These are phyloP conservation scores for Podila verticillata DNA, from an alignment of 192 early-diverging fungal species.

Conservation along the genomic window DNA sequence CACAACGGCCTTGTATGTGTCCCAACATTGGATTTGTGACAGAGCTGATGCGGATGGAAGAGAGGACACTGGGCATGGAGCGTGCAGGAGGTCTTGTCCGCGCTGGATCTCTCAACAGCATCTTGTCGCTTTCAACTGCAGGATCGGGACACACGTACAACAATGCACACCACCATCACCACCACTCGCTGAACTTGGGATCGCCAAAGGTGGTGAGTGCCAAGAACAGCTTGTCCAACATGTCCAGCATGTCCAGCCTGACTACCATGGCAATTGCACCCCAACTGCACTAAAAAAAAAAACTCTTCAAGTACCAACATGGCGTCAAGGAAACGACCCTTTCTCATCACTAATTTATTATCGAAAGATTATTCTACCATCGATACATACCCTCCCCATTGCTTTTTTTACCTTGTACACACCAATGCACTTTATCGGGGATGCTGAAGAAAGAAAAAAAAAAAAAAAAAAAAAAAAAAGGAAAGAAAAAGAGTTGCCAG, in stretches of 20 bases:
- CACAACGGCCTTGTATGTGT: slow-evolving; percentile 69
- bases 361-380: background rate
- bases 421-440: background rate
- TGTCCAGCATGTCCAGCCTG: background rate
- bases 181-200: background rate
- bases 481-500: too few relatives aligned
- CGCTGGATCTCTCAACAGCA: slow-evolving; percentile 1
- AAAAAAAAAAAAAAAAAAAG: too few relatives aligned
- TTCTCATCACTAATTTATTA: too few relatives aligned
- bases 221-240: background rate
- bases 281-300: background rate
- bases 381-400: background rate
- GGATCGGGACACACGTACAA: slow-evolving; percentile 1
- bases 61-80: slow-evolving; percentile 58
- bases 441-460: too few relatives aligned
- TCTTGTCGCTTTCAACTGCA: background rate
- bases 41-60: slow-evolving; percentile 75
- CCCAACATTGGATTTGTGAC: slow-evolving; percentile 85
- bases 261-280: background rate
- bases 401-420: background rate
- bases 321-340: too few relatives aligned
- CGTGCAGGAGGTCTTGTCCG: slow-evolving; percentile 14
- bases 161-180: slow-evolving; percentile 5
- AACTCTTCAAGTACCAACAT: too few relatives aligned
- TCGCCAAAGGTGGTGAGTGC: background rate